Conservation (phyloP, 164 flowering plant species). For the Tetrastigma voinierianum region DNA sequence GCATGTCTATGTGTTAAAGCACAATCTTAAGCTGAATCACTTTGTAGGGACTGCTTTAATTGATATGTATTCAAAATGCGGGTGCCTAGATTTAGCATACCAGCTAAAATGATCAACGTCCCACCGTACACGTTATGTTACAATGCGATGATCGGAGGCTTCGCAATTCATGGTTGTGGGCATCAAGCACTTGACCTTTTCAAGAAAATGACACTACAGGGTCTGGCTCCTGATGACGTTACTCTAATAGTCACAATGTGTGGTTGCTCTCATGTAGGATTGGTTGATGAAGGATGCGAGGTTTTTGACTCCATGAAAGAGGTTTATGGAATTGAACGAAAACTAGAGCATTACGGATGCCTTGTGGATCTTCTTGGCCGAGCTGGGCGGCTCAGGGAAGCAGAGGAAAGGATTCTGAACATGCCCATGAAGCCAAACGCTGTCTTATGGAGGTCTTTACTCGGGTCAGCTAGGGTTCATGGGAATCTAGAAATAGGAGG, state of each 20-base stretch:
- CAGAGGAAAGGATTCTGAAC: slow-evolving; percentile 26
- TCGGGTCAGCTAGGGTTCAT: slow-evolving; percentile 57
- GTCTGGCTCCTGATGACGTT: slow-evolving; percentile 46
- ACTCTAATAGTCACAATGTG: slow-evolving; percentile 47
- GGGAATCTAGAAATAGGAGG: slow-evolving; percentile 50
- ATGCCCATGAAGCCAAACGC: slow-evolving; percentile 71
- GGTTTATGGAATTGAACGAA: slow-evolving; percentile 41
- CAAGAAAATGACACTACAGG: slow-evolving; percentile 32
- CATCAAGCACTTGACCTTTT: slow-evolving; percentile 39
- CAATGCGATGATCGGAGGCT: slow-evolving; percentile 65
- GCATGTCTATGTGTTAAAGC: slow-evolving; percentile 43
- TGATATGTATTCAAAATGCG: slow-evolving; percentile 54
- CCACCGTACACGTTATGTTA: slow-evolving; percentile 44
- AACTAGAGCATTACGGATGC: slow-evolving; percentile 63
- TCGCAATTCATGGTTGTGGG: slow-evolving; percentile 53
- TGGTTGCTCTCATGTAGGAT: slow-evolving; percentile 62
- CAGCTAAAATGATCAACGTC: slow-evolving; percentile 50
- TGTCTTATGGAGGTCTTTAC: slow-evolving; percentile 59
- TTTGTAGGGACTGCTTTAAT: slow-evolving; percentile 50
- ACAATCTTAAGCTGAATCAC: slow-evolving; percentile 36
- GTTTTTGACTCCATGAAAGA: slow-evolving; percentile 43
- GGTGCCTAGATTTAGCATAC: slow-evolving; percentile 34
- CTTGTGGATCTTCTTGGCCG: slow-evolving; percentile 68
- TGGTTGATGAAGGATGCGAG: slow-evolving; percentile 47
- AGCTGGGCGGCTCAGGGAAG: slow-evolving; percentile 51